These are phyloP conservation scores for Aspergillus uvarum DNA, from an alignment of 2,329 filamentous ascomycete genomes.

Conservation along the genomic window DNA sequence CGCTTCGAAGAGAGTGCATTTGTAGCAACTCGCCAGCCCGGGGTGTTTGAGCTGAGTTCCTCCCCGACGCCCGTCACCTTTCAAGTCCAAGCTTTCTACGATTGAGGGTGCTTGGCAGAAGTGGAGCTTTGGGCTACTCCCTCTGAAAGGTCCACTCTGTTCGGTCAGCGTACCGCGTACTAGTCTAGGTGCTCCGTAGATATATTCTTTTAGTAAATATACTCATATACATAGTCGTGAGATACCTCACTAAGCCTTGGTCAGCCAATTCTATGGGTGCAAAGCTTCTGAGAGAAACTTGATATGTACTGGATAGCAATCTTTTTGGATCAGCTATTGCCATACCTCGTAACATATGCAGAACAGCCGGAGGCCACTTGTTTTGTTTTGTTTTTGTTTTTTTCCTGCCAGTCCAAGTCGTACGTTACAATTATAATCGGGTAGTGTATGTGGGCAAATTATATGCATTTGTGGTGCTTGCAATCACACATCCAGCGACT, in stretches of 20 bases:
- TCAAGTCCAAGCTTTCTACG: background rate
- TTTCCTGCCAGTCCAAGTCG: background rate
- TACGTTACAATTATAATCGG: background rate
- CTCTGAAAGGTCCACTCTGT: background rate
- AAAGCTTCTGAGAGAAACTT: background rate
- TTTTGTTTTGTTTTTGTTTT: no score
- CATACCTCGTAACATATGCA: background rate
- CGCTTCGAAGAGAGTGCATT: slow-evolving; percentile 25
- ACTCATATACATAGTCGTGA: no score
- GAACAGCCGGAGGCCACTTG: background rate
- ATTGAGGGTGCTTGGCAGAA: slow-evolving; percentile 18
- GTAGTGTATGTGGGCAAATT: background rate
- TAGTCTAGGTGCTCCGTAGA: no score
- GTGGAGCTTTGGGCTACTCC: slow-evolving; percentile 11
- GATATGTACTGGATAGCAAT: background rate
- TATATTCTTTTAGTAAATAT: no score
- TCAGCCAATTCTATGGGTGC: background rate
- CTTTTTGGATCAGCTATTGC: background rate
- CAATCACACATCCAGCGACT: no score
- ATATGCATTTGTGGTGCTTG: no score
- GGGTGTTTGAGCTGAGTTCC: background rate
- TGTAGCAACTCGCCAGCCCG: slow-evolving; percentile 1
- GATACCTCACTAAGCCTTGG: background rate
- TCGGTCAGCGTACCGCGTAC: background rate
- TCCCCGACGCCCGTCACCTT: background rate